Conservation (phyloP, 345 rosid genomes). For the Populus tremula region DNA sequence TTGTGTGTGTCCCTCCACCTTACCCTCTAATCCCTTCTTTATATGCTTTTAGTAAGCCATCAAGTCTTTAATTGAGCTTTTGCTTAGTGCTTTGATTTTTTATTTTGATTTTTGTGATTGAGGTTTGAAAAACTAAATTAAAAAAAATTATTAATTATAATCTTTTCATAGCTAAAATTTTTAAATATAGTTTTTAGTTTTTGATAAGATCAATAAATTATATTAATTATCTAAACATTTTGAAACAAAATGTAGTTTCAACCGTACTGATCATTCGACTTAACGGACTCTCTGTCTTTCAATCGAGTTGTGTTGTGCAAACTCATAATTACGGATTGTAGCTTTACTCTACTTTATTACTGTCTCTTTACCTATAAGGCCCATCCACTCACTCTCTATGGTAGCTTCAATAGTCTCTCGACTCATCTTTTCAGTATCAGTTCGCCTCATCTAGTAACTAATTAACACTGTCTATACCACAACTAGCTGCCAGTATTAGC, state of each 20-base stretch:
- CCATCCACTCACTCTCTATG: not conserved
- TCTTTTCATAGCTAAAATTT: too few relatives aligned
- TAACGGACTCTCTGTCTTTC: not conserved
- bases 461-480: not conserved
- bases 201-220: too few relatives aligned
- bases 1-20: not conserved
- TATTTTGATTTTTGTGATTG: too few relatives aligned
- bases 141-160: too few relatives aligned
- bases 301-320: not conserved
- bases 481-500: not conserved
- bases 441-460: constrained; percentile 1
- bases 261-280: too few relatives aligned
- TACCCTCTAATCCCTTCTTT: constrained; percentile 4
- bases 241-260: too few relatives aligned
- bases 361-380: constrained; percentile 20
- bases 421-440: constrained; percentile 3
- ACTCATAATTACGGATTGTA: constrained; percentile 30
- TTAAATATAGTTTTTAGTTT: too few relatives aligned
- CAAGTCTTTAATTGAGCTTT: constrained; percentile 10
- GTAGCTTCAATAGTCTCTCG: constrained; percentile 15
- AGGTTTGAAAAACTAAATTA: too few relatives aligned
- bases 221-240: too few relatives aligned
- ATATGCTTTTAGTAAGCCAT: constrained; percentile 19
- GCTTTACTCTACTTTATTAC: constrained; percentile 33
- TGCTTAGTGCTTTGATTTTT: not conserved